Percentiles rank a stretch among this genome's conserved stretches.
Evolutionary conservation across 139 green algal genomes (phyloP).

Genomic region (Marvania coccoides): DNA sequence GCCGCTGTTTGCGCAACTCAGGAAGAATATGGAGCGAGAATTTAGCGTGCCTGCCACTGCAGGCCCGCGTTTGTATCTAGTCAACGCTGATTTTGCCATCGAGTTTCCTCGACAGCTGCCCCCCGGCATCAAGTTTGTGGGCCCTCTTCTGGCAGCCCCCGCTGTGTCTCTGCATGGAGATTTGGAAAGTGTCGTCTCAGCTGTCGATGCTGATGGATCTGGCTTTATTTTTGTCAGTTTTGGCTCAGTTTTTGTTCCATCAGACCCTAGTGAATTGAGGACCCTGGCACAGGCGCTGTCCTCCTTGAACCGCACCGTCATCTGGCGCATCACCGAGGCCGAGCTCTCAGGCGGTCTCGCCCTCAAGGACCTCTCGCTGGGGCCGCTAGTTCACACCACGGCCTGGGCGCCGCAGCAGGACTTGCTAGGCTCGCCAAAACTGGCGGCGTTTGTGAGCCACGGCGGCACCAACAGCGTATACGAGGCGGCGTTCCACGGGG

Average conservation of each 20-base stretch:
- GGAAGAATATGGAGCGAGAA: not conserved
- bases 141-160: not conserved
- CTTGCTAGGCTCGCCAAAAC: not conserved
- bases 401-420: not conserved
- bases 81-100: not conserved
- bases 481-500: not conserved
- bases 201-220: not conserved
- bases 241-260: not conserved
- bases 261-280: not conserved
- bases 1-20: not conserved
- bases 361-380: not conserved
- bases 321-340: not conserved
- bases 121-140: not conserved
- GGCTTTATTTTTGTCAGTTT: not conserved
- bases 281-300: not conserved
- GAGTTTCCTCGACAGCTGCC: not conserved
- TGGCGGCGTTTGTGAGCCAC: not conserved
- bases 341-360: not conserved
- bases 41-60: not conserved
- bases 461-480: not conserved
- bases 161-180: not conserved
- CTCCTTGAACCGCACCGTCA: not conserved
- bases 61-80: not conserved
- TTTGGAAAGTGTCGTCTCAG: not conserved
- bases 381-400: not conserved